These are phyloP conservation scores for Abelmoschus esculentus DNA, from an alignment of 345 rosid genomes.

Conservation along the genomic window DNA sequence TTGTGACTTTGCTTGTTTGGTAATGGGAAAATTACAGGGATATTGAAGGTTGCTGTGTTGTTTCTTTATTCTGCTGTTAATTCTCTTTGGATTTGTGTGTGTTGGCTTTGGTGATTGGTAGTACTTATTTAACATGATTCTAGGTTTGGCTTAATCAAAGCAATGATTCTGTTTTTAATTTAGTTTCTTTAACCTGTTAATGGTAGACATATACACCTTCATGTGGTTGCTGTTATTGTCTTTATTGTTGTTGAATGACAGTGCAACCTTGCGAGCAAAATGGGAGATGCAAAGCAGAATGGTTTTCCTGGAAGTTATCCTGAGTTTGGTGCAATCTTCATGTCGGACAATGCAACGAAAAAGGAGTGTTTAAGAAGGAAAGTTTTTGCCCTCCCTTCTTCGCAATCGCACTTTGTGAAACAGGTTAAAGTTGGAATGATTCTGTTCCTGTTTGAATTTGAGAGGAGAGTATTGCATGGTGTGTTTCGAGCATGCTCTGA, in stretches of 20 bases:
- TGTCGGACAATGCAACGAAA: conserved; percentile 40
- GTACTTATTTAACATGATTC: neutral
- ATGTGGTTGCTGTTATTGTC: conserved; percentile 11
- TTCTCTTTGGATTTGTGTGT: neutral
- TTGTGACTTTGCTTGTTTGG: neutral
- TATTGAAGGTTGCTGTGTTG: neutral
- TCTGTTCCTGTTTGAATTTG: conserved; percentile 60
- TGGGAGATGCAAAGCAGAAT: conserved; percentile 18
- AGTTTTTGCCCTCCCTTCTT: conserved; percentile 56
- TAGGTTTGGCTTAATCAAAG: neutral
- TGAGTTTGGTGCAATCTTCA: conserved; percentile 63
- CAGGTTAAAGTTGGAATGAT: conserved; percentile 67
- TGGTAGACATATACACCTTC: neutral
- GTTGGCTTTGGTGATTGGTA: neutral
- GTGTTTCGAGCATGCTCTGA: conserved; percentile 56
- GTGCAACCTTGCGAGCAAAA: conserved; percentile 13
- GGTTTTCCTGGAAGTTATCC: conserved; percentile 33
- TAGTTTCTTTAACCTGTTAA: neutral
- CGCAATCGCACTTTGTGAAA: conserved; percentile 34
- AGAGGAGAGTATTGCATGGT: conserved; percentile 54
- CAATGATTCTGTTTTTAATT: neutral
- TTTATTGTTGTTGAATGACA: conserved; percentile 25
- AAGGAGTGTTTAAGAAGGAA: conserved; percentile 38
- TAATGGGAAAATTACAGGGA: neutral
- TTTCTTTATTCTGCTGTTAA: neutral